Percentiles rank a stretch among this genome's conserved stretches.
These are phyloP conservation scores for Aureobasidium sp. DNA, from an alignment of 2,329 filamentous ascomycete species.

Conservation along the genomic window DNA sequence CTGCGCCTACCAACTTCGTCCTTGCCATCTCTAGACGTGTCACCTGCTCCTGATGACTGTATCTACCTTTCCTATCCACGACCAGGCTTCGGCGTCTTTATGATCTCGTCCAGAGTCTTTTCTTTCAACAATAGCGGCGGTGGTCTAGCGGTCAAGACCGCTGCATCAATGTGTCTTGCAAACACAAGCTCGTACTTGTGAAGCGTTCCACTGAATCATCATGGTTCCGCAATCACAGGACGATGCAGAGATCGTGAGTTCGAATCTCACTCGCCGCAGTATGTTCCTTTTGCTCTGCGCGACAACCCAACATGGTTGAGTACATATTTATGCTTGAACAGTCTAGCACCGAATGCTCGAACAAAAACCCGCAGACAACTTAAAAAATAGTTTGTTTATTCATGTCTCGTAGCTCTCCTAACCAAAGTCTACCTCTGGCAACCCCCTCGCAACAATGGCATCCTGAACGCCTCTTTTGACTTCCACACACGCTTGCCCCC, in stretches of 20 bases:
- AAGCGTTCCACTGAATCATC: no score
- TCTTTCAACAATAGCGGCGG: not conserved
- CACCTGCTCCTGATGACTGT: not conserved
- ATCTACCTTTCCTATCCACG: not conserved
- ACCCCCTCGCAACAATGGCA: conserved; percentile 35
- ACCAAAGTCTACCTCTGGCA: conserved; percentile 37
- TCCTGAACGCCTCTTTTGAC: conserved; percentile 35
- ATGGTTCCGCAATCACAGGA: not conserved
- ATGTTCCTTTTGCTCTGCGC: not conserved
- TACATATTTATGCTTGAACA: not conserved
- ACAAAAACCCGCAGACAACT: no score
- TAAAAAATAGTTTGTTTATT: not conserved
- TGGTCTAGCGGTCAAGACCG: not conserved
- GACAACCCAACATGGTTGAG: not conserved
- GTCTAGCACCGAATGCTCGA: not conserved
- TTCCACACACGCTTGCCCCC: conserved; percentile 29
- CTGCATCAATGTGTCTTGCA: not conserved
- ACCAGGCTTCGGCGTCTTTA: not conserved
- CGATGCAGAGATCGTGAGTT: not conserved
- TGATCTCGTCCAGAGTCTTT: not conserved
- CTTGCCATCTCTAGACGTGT: not conserved
- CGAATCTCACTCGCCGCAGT: not conserved
- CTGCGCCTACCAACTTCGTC: not conserved
- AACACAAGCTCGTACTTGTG: not conserved
- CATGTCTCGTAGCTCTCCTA: not conserved